These are phyloP conservation scores for Periglandula ipomoeae DNA, from an alignment of 2,329 filamentous ascomycete genomes.

Conservation along the genomic window DNA sequence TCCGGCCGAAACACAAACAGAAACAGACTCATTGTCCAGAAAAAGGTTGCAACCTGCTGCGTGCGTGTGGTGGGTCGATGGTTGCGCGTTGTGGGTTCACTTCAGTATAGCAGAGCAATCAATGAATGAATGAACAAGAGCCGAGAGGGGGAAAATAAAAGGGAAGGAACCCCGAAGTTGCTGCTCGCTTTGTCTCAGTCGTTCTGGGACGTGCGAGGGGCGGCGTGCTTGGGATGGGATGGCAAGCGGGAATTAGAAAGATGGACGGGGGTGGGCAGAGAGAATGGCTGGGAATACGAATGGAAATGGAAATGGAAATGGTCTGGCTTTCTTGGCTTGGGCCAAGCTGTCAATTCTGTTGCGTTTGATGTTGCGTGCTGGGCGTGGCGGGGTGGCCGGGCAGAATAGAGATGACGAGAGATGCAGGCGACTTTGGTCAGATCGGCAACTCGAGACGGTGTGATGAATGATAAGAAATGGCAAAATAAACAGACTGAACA, in stretches of 20 bases:
- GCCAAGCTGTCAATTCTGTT: not conserved
- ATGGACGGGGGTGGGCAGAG: not conserved
- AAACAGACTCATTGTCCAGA: not conserved
- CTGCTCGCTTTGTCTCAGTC: not conserved
- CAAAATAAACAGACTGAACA: no score
- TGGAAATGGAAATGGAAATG: not conserved
- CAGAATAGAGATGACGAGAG: no score
- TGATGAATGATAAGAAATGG: no score
- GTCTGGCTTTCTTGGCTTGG: not conserved
- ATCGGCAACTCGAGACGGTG: no score
- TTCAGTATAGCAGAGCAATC: no score
- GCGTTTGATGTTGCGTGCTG: no score
- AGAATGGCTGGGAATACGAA: not conserved
- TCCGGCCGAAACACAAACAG: not conserved
- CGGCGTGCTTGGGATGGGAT: not conserved
- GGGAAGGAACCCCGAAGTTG: not conserved
- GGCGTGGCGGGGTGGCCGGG: no score
- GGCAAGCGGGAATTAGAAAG: not conserved
- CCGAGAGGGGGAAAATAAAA: conserved; percentile 4
- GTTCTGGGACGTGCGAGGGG: not conserved
- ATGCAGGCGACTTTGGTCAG: no score
- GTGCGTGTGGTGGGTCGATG: not conserved
- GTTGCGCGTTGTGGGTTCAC: not conserved
- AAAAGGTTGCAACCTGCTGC: not conserved
- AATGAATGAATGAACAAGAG: not conserved